Percentiles rank a stretch among this genome's conserved stretches.
Conservation (phyloP, 2,329 filamentous ascomycete genomes). For the Fusarium sp. region DNA sequence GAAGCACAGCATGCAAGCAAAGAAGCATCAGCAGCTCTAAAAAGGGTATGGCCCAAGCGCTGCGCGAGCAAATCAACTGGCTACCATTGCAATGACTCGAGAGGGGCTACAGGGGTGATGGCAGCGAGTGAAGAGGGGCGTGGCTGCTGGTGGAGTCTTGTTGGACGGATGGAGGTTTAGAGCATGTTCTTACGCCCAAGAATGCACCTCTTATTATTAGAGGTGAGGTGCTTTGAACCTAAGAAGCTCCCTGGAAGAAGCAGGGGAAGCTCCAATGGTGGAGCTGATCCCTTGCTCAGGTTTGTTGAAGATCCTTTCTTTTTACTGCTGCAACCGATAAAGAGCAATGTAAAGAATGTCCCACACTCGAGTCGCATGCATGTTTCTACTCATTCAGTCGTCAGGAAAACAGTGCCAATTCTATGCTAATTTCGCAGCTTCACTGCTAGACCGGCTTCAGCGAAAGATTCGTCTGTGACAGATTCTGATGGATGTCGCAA, state of each 20-base stretch:
- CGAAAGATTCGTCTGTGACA: constrained; percentile 21
- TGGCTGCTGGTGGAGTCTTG: constrained; percentile 36
- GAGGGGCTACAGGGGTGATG: constrained; percentile 43
- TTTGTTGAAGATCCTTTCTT: constrained; percentile 40
- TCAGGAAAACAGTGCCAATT: background rate
- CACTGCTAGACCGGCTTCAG: constrained; percentile 10
- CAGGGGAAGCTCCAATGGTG: constrained; percentile 46
- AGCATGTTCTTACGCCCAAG: constrained; percentile 16
- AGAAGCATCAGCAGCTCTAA: constrained; percentile 41
- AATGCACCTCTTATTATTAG: constrained; percentile 28
- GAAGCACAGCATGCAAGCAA: constrained; percentile 27
- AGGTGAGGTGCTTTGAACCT: constrained; percentile 34
- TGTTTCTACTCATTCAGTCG: background rate
- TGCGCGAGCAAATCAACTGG: constrained; percentile 46
- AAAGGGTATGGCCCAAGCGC: constrained; percentile 42
- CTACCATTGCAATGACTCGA: constrained; percentile 48
- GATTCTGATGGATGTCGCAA: constrained; percentile 24
- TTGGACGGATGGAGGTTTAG: constrained; percentile 39
- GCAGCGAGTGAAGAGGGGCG: constrained; percentile 36
- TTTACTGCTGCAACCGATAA: constrained; percentile 25
- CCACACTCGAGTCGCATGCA: background rate
- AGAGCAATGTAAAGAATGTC: background rate
- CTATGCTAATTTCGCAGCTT: background rate
- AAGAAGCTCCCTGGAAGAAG: constrained; percentile 41
- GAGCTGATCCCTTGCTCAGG: constrained; percentile 41